Evolutionary conservation across 148 eudicot species (phyloP), one percentile per base, ranked within the genome.

Genomic region (Chenopodium berlandieri): DNA sequence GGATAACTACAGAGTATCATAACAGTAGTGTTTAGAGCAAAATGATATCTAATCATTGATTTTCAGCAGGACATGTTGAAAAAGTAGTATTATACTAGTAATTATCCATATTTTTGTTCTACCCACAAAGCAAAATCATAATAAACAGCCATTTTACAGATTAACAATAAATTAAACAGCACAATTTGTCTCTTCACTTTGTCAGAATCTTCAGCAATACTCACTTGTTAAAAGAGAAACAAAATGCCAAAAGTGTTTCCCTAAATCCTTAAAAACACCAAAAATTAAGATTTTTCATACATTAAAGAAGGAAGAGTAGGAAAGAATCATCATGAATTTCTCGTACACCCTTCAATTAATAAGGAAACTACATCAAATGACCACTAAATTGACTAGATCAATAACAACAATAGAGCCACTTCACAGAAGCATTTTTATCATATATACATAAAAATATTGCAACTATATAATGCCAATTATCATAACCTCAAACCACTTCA

Each of bases 151-250:
- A 80, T 66, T 75, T 72, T 23, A 34, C 72, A 80, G 65, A 71
- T 77, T 52, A n/a, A 34, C 83, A 50, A 69, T 71, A 74, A 58
- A 78, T 7, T 30, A 73, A 78, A 83, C 82, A 86, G 81, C 86
- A 80, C 79, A 83, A 73, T 77, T 80, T 86, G 84, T 81, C 84
- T 62, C 80, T 80, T 66, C 16, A 62, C 47, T 83, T 50, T 84
- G 81, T 79, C 85, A 56, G 17, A 81, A 83, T 84, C 90, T 90
- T 89, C 86, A 84, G 76, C 84, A 84, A 78, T 71, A 84, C 89
- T 73, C 83, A 70, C 44, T 72, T 66, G 48, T 72, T 52, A n/a
- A 64, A 56, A 81, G 75, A 73, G 52, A 73, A 76, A 84, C 74
- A 71, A n/a, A 69, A 79, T 72, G 27, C 50, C 78, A 83, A 64